Base-by-base conservation (phyloP, 495 filamentous ascomycete genomes). In the Mytilinidion resinicola region DNA sequence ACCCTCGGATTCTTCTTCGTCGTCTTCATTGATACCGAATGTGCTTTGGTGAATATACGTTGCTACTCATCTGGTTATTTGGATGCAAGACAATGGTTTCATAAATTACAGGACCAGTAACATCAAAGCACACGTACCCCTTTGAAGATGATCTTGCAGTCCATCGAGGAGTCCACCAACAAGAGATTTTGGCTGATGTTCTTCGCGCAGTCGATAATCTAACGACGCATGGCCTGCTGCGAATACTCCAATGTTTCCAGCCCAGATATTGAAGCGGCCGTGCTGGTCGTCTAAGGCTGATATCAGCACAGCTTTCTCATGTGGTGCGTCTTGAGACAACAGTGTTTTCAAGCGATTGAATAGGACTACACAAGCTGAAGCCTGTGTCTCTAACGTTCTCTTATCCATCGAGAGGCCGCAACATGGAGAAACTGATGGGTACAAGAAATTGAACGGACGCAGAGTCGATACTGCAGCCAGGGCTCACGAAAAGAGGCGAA, bases 221-320 rank as follows among this genome's bases (percentile, higher is more conserved):
- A 46, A 12, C 6, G 42, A 46, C 8, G 42, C 42, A 46, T 46
- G 42, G 42, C 42, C 42, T 7, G 15, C 20, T 17, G 42, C 42
- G 20, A 46, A 46, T 15, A 46, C 42, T n/a, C 42, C 42, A 15
- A 46, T 20, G 14, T 46, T 46, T 17, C 42, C 15, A 15, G 42
- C 42, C 42, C 42, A 46, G 15, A 46, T 46, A n/a, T 46, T 46
- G 42, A 46, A 46, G 8, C 42, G 42, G 42, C 42, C 42, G 20
- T 46, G 20, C 42, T 46, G 42, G 12, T 46, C 42, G 8, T 46
- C 42, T 5, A 46, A 46, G 20, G 20, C 15, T 20, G 42, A 20
- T 14, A 46, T 17, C 20, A 46, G n/a, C 20, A 12, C 12, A 20
- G 42, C 42, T 5, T 46, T 20, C 15, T 46, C 42, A 12, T 15